Evolutionary conservation across 176 grass and related monocot genomes (phyloP), one percentile per base, ranked within the genome.

Genomic region (Poa annua): DNA sequence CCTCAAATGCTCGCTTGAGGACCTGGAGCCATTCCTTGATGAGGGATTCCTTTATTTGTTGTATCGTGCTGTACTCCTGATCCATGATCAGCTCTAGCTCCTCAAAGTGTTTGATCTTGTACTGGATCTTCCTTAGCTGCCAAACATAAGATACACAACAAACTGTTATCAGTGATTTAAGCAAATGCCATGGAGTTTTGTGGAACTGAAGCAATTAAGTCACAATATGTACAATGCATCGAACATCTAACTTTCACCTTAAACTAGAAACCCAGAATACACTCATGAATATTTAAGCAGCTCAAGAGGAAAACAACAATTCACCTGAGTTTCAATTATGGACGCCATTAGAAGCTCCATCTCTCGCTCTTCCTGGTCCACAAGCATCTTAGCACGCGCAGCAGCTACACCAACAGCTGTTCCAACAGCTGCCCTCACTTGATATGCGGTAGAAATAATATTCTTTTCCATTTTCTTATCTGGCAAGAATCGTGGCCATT

Each of bases 331-430:
- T 90, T 96, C 93, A 81, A 94, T 89, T 84, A 99, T 92, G n/a
- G 97, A 96, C 5, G 97, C 87, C 87, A 96, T 86, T n/a, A 99
- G 87, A 70, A 96, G 89, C 79, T 99, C 89, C 82, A 99, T 96
- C 87, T 99, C 97, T 72, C 91, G 87, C 24, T 96, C 97, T 88
- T 99, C 93, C 60, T 99, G 91, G 52, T 99, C 91, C 11, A 88
- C 91, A 54, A 96, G 88, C 86, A 96, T 87, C 86, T 99, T 99
- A 75, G 97, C 93, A 75, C 66, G 97, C 81, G 93, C 97, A 74
- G 87, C 93, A 85, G 91, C 85, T 87, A 89, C 87, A 74, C 93
- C 93, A 65, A 99, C 42, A 78, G 91, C 88, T 84, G 93, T 96
- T 72, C 87, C 93, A 77, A 92, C 89, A 52, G 93, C 87, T 78